Conservation (phyloP, 148 eudicot species). For the Dianthus caryophyllus region DNA sequence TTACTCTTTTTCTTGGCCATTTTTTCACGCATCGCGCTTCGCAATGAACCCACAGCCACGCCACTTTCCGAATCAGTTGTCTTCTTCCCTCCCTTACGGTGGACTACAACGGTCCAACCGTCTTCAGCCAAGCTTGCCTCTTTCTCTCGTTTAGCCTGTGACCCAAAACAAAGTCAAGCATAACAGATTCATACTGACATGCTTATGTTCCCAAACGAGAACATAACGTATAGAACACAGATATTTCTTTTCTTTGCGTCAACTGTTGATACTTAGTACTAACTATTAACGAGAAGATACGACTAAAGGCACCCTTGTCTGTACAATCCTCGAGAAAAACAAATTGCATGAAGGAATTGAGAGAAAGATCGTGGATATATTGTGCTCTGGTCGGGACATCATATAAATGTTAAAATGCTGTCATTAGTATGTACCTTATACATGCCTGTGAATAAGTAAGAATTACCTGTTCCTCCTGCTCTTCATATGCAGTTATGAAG, state of each 20-base stretch:
- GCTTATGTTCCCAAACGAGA: not conserved
- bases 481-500: conserved; percentile 61
- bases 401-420: not conserved
- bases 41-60: conserved; percentile 73
- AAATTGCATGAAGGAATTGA: not conserved
- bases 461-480: conserved; percentile 63
- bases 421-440: not conserved
- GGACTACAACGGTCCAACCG: conserved; percentile 94
- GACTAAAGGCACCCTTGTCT: not conserved
- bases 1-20: conserved; percentile 68
- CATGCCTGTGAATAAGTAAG: conserved; percentile 13
- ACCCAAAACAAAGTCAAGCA: conserved; percentile 10
- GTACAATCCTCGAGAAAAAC: not conserved
- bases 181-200: not conserved
- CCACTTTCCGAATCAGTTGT: conserved; percentile 90
- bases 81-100: conserved; percentile 84
- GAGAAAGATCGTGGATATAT: not conserved
- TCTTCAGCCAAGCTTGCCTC: conserved; percentile 70
- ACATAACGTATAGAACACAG: not conserved
- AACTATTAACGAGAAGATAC: not conserved
- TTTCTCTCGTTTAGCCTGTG: conserved; percentile 63
- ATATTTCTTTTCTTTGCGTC: not conserved
- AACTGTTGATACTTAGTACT: not conserved
- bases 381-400: not conserved
- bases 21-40: conserved; percentile 69